Base-by-base conservation (phyloP, 2,329 filamentous ascomycete genomes). In the Hypoxylon sp. region DNA sequence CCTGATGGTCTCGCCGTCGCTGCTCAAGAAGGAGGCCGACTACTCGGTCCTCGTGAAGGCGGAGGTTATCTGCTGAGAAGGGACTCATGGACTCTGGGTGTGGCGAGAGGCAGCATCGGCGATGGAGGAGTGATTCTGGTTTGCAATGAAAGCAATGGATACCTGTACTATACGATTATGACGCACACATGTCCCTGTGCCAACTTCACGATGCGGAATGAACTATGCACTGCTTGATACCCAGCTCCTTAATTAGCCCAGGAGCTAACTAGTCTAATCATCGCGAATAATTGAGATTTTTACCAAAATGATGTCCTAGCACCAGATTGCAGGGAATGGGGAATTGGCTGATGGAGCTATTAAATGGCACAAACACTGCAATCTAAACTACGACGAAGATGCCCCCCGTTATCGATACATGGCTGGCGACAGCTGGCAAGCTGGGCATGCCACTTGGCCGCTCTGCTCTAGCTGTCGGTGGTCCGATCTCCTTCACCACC, bases 1-100 rank as follows among this genome's bases (percentile, higher is more conserved):
- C 54, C 54, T 78, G 53, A 75, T 78, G 69, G 52, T 76, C 8
- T 73, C 76, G 27, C 76, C 76, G 3, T 72, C 71, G 37, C 71
- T 78, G 1, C 58, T 78, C 2, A 74, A 74, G 62, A 71, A 69
- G 50, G 73, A 75, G 1, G 53, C 15, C 5, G 70, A 73, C 4
- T 77, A 75, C 62, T 47, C 59, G 10, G 64, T 76, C 15, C 53
- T 76, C 1, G 72, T 71, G 46, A 78, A 77, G 68, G 75, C 76
- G 8, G 75, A 76, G 24, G 74, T 78, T 21, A 68, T 75, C 32
- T 75, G 73, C 50, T 76, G 55, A 73, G 42, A 21, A 24, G 19
- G 7, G n/a, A 35, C 7, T 44, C n/a, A 13, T 8, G 31, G 21
- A n/a, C 8, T 21, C n/a, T 31, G 21, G 29, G 21, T 24, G 29